Base-by-base conservation (phyloP, 176 grass and related monocot genomes). In the Carex myosuroides region DNA sequence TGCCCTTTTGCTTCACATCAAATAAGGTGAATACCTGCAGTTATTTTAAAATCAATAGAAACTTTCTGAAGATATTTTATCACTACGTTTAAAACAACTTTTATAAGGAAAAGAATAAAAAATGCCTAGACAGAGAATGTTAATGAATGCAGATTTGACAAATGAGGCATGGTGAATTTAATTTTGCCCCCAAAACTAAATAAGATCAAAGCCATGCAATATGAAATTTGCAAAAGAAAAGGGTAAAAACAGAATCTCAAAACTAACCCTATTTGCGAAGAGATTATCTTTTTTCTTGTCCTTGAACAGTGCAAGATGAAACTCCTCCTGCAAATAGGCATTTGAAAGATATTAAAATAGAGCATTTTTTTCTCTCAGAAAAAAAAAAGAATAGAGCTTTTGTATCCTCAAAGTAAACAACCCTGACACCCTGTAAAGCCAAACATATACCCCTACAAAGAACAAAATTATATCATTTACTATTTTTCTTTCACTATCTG, bases 301-400 rank as follows among this genome's bases (percentile, higher is more conserved):
- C 87, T 95, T 95, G 69, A 93, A 99, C 29, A 99, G 82, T 58
- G 96, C 96, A 79, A 99, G 91, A 88, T 95, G 96, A 77, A 99
- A 99, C 66, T 99, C 93, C 84, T 99, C 96, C 96, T 99, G 93
- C 69, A 80, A 2, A 13, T 81, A 50, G 17, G 55, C 61, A 83
- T 22, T 52, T 70, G 10, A 24, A 17, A 66, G 24, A 6, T 13
- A 76, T 76, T 76, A 54, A 14, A 50, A 76, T 10, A 62, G 21
- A 22, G 21, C 59, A 21, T 11, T 2, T 6, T 60, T 60, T 60
- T 59, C 29, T 68, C 12, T 39, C 32, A 17, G 64, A 35, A 68
- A 37, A 39, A 24, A 24, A 16, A 17, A 39, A 68, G n/a, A 35
- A 1, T 57, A 60, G 16, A 60, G 57, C 60, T 62, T 24, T 62